These are phyloP conservation scores for Solanum pennellii DNA, from an alignment of 257 asterid genomes.

Conservation along the genomic window DNA sequence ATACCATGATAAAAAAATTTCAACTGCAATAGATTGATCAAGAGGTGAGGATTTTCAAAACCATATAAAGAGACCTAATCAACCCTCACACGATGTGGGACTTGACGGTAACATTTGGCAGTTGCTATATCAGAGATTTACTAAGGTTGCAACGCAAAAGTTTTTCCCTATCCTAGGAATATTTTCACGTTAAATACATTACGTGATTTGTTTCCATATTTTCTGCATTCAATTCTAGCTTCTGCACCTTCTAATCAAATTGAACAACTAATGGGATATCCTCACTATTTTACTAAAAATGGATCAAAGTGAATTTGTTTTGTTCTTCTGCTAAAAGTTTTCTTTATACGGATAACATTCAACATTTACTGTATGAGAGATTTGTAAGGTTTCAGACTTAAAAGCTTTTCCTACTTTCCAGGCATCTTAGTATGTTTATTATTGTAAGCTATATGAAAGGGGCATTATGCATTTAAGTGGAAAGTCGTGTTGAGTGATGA, in stretches of 20 bases:
- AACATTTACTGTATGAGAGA: not conserved
- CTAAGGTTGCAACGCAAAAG: not conserved
- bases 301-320: not conserved
- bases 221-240: not conserved
- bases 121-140: not conserved
- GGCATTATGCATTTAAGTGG: not conserved
- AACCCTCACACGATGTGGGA: not conserved
- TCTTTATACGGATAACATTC: not conserved
- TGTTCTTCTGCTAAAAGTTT: not conserved
- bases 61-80: not conserved
- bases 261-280: not conserved
- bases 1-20: not conserved
- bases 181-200: not conserved
- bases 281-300: not conserved
- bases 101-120: not conserved
- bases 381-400: not conserved
- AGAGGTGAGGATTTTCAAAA: not conserved
- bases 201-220: not conserved
- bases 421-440: not conserved
- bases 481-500: not conserved
- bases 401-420: not conserved
- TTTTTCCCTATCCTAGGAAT: not conserved
- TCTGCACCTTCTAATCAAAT: not conserved
- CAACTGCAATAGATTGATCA: not conserved
- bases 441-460: not conserved